Evolutionary conservation across 768 basidiomycete genomes (phyloP).

Genomic region (Cantharellus anzutake): DNA sequence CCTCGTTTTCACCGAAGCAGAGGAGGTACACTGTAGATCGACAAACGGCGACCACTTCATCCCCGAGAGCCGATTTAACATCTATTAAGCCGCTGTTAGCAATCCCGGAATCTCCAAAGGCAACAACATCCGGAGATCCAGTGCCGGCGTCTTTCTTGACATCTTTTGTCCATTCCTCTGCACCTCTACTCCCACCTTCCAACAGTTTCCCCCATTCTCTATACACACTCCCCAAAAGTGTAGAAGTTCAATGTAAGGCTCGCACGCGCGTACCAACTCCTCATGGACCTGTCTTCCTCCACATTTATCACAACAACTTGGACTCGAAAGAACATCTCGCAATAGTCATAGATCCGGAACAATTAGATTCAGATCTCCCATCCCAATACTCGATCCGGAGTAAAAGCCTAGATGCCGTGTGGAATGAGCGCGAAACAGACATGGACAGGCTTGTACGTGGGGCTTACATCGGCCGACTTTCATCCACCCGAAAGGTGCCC

Average conservation of each 20-base stretch:
- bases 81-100: too few species aligned
- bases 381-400: constrained; percentile 8
- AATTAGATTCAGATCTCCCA: constrained; percentile 26
- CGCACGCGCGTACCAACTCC: constrained; percentile 95
- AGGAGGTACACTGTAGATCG: too few species aligned
- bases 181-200: background rate
- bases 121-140: too few species aligned
- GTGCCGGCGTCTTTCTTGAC: background rate
- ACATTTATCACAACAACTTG: constrained; percentile 83
- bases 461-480: constrained; percentile 76
- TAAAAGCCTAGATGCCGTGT: constrained; percentile 51
- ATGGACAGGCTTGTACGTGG: constrained; percentile 87
- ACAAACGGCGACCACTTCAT: too few species aligned
- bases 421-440: constrained; percentile 73
- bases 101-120: too few species aligned
- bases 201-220: background rate
- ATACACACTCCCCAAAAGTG: background rate
- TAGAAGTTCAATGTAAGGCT: constrained; percentile 86
- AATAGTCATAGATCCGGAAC: constrained; percentile 81
- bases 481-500: constrained; percentile 26
- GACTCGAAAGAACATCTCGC: constrained; percentile 94
- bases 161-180: background rate
- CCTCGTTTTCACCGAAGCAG: too few species aligned
- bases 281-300: constrained; percentile 81
- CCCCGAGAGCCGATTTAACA: too few species aligned